A percentile compares a stretch with the other conserved stretches of the same genome.
Conservation (phyloP, 2,329 filamentous ascomycete species). For the Colletotrichum spaethianum region DNA sequence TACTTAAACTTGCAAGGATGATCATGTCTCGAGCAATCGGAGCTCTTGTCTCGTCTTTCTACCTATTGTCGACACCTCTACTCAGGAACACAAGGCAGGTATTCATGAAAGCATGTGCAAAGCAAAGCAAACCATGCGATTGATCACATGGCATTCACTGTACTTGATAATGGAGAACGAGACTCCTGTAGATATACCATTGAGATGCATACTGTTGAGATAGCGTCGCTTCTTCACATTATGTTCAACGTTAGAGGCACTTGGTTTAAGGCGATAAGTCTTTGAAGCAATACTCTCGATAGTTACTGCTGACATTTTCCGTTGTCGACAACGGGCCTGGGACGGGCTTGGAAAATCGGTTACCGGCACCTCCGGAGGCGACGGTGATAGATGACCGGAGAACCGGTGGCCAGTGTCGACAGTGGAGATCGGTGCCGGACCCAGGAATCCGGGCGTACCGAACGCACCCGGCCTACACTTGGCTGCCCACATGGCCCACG, state of each 20-base stretch:
- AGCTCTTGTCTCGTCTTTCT: too few relatives aligned
- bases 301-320: neutral
- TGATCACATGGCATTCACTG: too few relatives aligned
- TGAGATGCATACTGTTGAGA: too few relatives aligned
- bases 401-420: neutral
- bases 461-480: neutral
- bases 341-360: neutral
- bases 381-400: neutral
- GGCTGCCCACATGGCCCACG: too few relatives aligned
- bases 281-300: neutral
- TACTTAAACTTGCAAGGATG: too few relatives aligned
- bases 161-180: too few relatives aligned
- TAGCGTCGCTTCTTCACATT: neutral
- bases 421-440: neutral
- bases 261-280: neutral
- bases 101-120: too few relatives aligned
- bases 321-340: neutral
- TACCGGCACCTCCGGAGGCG: neutral
- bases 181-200: too few relatives aligned
- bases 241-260: neutral
- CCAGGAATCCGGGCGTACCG: neutral
- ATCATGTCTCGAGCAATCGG: too few relatives aligned
- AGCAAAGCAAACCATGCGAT: too few relatives aligned
- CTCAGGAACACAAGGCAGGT: too few relatives aligned
- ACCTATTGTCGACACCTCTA: too few relatives aligned